phyloP scores from a whole-genome alignment of 164 flowering plant genomes.

The Vitis labrusca region DNA sequence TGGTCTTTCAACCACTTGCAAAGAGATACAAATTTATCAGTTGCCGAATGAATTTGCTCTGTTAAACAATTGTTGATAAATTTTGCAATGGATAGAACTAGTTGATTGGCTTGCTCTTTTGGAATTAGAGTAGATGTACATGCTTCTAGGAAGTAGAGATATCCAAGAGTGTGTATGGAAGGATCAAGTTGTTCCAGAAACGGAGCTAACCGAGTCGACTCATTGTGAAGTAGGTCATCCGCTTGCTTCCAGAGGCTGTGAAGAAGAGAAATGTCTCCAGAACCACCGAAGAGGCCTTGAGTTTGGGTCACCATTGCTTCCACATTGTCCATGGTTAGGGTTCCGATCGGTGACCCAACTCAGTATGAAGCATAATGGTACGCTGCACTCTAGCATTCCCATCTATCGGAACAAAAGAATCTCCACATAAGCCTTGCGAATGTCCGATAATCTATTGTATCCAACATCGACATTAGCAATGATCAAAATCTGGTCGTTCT shows the following conservation, averaged over 20 bases:
- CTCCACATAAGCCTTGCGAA: too few relatives aligned
- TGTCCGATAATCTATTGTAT: too few relatives aligned
- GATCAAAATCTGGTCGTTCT: too few relatives aligned
- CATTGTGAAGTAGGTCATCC: slow-evolving; percentile 50
- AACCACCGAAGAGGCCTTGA: slow-evolving; percentile 60
- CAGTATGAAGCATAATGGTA: too few relatives aligned
- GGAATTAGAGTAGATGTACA: too few relatives aligned
- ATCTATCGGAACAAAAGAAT: too few relatives aligned
- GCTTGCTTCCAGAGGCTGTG: slow-evolving; percentile 47
- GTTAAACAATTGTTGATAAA: slow-evolving; percentile 61
- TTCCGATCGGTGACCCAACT: slow-evolving; percentile 1
- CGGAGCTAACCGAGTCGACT: slow-evolving; percentile 45
- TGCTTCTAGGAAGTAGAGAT: slow-evolving; percentile 42
- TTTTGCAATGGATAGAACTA: slow-evolving; percentile 41
- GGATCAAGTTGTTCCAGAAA: slow-evolving; percentile 72
- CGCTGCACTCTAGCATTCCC: too few relatives aligned
- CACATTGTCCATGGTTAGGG: slow-evolving; percentile 38
- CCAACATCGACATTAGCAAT: too few relatives aligned
- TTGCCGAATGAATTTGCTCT: slow-evolving; percentile 78
- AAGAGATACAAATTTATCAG: slow-evolving; percentile 69
- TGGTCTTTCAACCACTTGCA: slow-evolving; percentile 79
- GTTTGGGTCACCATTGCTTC: slow-evolving; percentile 64
- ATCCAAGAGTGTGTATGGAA: slow-evolving; percentile 76
- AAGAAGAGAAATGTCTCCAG: slow-evolving; percentile 45
- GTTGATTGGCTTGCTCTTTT: too few relatives aligned